phyloP scores from a whole-genome alignment of 2,329 filamentous ascomycete species.

The Verruconis gallopava region DNA sequence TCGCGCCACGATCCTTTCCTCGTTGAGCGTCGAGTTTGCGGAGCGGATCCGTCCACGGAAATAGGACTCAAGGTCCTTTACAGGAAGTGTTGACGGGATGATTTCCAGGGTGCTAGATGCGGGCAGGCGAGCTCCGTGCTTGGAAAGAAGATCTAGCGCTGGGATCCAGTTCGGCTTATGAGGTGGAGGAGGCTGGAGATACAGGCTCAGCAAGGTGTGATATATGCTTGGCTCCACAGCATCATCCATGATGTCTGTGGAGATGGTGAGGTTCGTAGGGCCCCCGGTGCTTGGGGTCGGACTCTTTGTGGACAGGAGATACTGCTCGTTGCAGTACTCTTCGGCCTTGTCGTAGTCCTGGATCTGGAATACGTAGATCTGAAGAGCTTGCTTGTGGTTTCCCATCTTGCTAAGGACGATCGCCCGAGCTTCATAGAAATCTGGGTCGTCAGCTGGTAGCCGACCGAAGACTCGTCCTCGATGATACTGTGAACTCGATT shows the following conservation, averaged over 20 bases:
- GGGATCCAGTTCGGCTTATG: constrained; percentile 62
- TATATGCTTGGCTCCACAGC: constrained; percentile 67
- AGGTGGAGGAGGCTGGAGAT: constrained; percentile 66
- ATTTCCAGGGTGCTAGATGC: constrained; percentile 74
- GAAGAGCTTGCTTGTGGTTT: constrained; percentile 86
- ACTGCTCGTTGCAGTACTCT: constrained; percentile 89
- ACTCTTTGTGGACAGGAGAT: constrained; percentile 35
- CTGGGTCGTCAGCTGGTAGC: constrained; percentile 68
- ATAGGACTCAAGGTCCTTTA: constrained; percentile 73
- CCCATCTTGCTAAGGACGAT: constrained; percentile 91
- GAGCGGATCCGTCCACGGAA: constrained; percentile 82
- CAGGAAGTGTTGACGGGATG: constrained; percentile 67
- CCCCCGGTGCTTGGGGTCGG: constrained; percentile 19
- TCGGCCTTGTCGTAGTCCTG: constrained; percentile 80
- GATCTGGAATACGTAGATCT: constrained; percentile 95
- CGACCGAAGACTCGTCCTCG: constrained; percentile 62
- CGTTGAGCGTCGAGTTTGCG: constrained; percentile 69
- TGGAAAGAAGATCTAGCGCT: constrained; percentile 75
- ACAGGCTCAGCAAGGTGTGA: constrained; percentile 78
- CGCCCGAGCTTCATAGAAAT: constrained; percentile 80
- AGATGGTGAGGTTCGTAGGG: constrained; percentile 1
- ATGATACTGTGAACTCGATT: constrained; percentile 67
- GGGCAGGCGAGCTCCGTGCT: constrained; percentile 82
- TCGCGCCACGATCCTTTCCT: constrained; percentile 63
- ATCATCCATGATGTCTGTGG: constrained; percentile 28